Percentiles rank a stretch among this genome's conserved stretches.
phyloP scores from a whole-genome alignment of 768 basidiomycete species.

The Lentinus tigrinus region DNA sequence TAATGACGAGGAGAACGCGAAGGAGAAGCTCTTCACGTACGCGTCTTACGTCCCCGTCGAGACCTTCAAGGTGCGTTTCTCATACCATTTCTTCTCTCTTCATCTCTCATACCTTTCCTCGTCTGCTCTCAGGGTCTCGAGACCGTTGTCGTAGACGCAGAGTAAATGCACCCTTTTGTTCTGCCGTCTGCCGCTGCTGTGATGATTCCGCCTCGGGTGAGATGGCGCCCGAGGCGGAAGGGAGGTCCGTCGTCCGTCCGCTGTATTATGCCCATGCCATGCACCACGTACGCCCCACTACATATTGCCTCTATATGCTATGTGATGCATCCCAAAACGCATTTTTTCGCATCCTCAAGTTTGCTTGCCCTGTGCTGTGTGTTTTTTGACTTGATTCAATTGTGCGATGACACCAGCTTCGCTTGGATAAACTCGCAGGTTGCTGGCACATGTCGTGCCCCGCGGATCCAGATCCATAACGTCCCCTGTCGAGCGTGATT shows the following conservation, averaged over 20 bases:
- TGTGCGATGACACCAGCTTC: no score
- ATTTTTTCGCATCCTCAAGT: no score
- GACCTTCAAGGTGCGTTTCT: constrained; percentile 75
- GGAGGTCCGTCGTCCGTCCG: constrained; percentile 3
- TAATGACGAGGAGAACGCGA: constrained; percentile 98
- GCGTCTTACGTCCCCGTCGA: constrained; percentile 77
- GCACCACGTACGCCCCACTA: constrained; percentile 23
- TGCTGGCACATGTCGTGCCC: no score
- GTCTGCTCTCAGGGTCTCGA: constrained; percentile 67
- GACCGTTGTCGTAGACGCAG: constrained; percentile 79
- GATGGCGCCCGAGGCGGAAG: constrained; percentile 16
- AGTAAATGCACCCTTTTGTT: constrained; percentile 44
- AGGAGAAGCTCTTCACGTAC: constrained; percentile 96
- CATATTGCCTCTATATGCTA: constrained; percentile 23
- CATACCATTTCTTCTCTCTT: neutral
- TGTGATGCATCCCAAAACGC: constrained; percentile 27
- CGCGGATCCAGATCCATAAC: no score
- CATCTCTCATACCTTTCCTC: constrained; percentile 12
- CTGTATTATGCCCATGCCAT: constrained; percentile 25
- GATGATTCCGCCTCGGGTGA: constrained; percentile 1
- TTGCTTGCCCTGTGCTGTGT: neutral
- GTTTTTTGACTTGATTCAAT: neutral
- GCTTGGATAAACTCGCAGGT: no score
- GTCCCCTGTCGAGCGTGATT: no score
- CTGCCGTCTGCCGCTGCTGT: constrained; percentile 8